Percentiles rank a stretch among this genome's conserved stretches.
Conservation (phyloP, 148 eudicot species). For the Chenopodium quinoa region DNA sequence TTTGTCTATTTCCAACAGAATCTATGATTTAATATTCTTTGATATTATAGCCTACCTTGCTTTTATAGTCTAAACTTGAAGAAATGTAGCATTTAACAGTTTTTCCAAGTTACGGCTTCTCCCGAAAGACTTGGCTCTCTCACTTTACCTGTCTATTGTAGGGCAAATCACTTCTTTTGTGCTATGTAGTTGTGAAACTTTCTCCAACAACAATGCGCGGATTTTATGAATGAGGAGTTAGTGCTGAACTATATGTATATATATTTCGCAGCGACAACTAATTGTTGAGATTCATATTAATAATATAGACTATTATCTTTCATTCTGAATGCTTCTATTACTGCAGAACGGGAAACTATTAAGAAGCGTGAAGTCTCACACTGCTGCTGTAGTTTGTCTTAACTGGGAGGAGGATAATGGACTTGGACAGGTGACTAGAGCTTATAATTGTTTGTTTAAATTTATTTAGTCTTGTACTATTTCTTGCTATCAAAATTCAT, state of each 20-base stretch:
- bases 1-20: no score
- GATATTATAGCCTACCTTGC: neutral
- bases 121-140: neutral
- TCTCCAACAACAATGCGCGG: neutral
- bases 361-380: constrained; percentile 74
- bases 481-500: neutral
- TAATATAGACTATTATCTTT: neutral
- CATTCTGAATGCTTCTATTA: neutral
- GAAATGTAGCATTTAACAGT: neutral
- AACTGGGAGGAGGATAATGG: constrained; percentile 75
- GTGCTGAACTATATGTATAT: neutral
- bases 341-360: constrained; percentile 84
- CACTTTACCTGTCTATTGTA: neutral
- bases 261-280: neutral
- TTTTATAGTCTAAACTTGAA: neutral
- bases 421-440: constrained; percentile 39
- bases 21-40: no score
- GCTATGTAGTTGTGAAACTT: neutral
- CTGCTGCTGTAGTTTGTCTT: constrained; percentile 74
- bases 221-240: neutral
- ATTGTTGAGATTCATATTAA: neutral
- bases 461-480: constrained; percentile 1
- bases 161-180: neutral
- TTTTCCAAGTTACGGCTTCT: neutral
- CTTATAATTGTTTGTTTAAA: constrained; percentile 31